Percentiles rank a stretch among this genome's conserved stretches.
These are phyloP conservation scores for Saccharata proteae DNA, from an alignment of 2,329 filamentous ascomycete genomes.

Conservation along the genomic window DNA sequence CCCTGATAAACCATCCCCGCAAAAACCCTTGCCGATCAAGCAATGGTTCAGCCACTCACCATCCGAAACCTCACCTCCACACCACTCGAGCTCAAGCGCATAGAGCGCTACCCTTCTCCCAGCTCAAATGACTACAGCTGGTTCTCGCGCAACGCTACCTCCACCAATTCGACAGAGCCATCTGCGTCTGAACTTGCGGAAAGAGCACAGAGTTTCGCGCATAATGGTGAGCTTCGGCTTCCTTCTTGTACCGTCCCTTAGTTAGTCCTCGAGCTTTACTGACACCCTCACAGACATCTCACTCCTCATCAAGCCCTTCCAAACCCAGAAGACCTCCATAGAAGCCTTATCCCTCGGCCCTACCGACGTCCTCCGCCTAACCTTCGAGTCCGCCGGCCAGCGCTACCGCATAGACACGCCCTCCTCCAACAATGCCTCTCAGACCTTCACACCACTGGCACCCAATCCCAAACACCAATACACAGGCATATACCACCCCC, in stretches of 20 bases:
- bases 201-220: conserved; percentile 48
- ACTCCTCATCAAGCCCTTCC: conserved; percentile 56
- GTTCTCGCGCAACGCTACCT: conserved; percentile 21
- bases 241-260: neutral
- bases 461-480: conserved; percentile 28
- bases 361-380: conserved; percentile 60
- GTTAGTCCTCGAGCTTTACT: neutral
- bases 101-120: conserved; percentile 59
- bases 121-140: conserved; percentile 27
- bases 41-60: conserved; percentile 37
- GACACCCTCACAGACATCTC: conserved; percentile 37
- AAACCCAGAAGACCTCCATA: conserved; percentile 51
- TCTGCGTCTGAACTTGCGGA: conserved; percentile 33
- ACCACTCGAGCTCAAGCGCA: conserved; percentile 56
- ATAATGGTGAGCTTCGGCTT: conserved; percentile 28
- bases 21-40: no score
- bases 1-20: no score
- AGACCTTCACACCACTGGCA: conserved; percentile 25
- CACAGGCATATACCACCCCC: conserved; percentile 30
- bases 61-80: conserved; percentile 73
- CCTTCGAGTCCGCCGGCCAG: conserved; percentile 53
- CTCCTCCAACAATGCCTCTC: conserved; percentile 33
- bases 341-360: conserved; percentile 42
- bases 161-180: conserved; percentile 17
- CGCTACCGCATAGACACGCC: conserved; percentile 64